These are phyloP conservation scores for Asparagopsis taxiformis DNA, from an alignment of 31 red algal species.

Conservation along the genomic window DNA sequence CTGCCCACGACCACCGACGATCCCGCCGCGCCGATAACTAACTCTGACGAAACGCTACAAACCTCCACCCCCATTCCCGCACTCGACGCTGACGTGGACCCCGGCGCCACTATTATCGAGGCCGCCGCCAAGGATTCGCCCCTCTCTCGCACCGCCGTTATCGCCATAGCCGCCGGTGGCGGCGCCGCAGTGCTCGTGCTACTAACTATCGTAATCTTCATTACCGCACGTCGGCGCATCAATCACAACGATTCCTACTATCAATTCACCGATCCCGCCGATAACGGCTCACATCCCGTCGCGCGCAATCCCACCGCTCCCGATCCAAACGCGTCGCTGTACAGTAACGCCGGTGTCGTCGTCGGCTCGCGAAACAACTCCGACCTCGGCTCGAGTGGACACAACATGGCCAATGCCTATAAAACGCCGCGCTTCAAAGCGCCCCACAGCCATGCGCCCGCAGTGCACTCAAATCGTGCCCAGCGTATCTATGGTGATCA, in stretches of 20 bases:
- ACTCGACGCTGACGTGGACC: too few relatives aligned
- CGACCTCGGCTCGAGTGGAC: neutral
- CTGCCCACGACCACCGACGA: too few relatives aligned
- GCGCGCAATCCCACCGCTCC: neutral
- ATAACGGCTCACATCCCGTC: neutral
- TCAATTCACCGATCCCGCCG: slow-evolving; percentile 17
- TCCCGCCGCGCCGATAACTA: too few relatives aligned
- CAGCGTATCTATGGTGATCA: neutral
- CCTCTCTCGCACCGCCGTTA: slow-evolving; percentile 3
- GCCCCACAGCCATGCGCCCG: slow-evolving; percentile 3
- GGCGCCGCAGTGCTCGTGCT: neutral
- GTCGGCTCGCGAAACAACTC: neutral
- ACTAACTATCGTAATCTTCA: slow-evolving; percentile 9
- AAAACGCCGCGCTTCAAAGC: neutral
- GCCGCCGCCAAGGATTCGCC: neutral
- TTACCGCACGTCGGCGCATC: neutral
- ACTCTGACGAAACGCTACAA: too few relatives aligned
- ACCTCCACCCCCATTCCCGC: too few relatives aligned
- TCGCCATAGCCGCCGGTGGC: slow-evolving; percentile 4
- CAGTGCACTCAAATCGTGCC: neutral
- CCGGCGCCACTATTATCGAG: neutral
- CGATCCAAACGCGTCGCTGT: neutral
- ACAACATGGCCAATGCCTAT: neutral
- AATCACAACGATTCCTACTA: slow-evolving; percentile 13
- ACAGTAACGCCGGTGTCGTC: neutral